Evolutionary conservation across 202 grass and related monocot genomes (phyloP), one percentile per base, ranked within the genome.

Genomic region (Schoenoplectus triqueter): DNA sequence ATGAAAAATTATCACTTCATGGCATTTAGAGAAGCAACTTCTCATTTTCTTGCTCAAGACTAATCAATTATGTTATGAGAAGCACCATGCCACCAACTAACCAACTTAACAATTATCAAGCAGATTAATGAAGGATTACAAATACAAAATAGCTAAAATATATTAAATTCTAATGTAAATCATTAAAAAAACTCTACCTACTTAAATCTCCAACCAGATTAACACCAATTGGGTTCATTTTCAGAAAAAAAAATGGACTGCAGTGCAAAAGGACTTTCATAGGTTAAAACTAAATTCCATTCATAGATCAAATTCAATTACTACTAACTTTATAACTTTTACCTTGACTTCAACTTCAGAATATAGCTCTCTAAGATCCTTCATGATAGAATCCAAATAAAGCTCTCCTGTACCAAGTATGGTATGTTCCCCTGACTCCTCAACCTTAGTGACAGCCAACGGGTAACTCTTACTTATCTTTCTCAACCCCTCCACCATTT

Each of bases 311-410:
- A 51, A 73, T 52, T 67, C 69, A 73, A 73, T 17, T 57, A 78
- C 52, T 60, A 60, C 22, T 59, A 78, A 6, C 5, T 42, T 17
- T 78, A 44, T 75, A 82, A 31, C 17, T 80, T 31, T 78, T 90
- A 98, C 96, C 96, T 98, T 98, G 72, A 98, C 96, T 87, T 98
- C 96, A 57, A 98, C 96, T 86, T 98, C 96, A 63, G 96, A 98
- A 84, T 98, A 98, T 85, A 98, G 89, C 86, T 98, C 96, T 89
- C 96, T 94, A 10, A 98, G 88, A 81, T 98, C 96, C 88, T 95
- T 98, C 96, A 98, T 98, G 66, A 98, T 98, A 80, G 90, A 98
- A 95, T 98, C 96, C 40, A 98, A 89, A 92, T 98, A 98, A 49
- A 95, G 82, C 82, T 98, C 93, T 39, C 95, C 96, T 31, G 91